Base-by-base conservation (phyloP, 2,329 filamentous ascomycete species). In the Fusarium annulatum region DNA sequence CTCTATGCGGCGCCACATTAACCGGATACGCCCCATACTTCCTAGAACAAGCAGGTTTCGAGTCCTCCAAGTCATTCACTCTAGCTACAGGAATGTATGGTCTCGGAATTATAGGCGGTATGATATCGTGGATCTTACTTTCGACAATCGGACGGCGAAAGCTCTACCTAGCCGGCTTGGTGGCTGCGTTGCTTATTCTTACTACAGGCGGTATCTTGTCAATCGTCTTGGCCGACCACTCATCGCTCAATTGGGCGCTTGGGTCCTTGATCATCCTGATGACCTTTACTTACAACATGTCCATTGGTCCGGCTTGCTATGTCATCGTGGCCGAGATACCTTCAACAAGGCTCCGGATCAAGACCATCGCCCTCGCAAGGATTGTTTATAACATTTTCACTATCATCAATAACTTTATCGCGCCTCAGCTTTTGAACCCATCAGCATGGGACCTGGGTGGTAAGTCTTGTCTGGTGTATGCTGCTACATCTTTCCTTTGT, bases 11-110 rank as follows among this genome's bases (percentile, higher is more conserved):
- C 5, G 61, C 41, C 15, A 43, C 60, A 2, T 39, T 73, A 16
- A 73, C 52, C 0, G 57, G 56, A 7, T 72, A 73, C 23, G 65
- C 65, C 2, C 45, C 81, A 1, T 85, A 84, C 74, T 85, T 85
- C 68, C 82, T 84, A 72, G 76, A 81, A 42, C 82, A 84, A 63
- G 79, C 83, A 3, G 84, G 85, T 48, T 78, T 85, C 36, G 64
- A 77, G n/a, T 72, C 80, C 28, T 69, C 75, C 3, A 75, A 80
- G 11, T 81, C 82, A 0, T 85, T 83, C 66, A 80, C 77, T 46
- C 78, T 86, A 53, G 77, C 79, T 21, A 75, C 84, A 14, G 81
- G 79, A 5, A 81, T 81, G 51, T 82, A 80, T 16, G 79, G 78
- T 15, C 78, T 85, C 36, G 84, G 81, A 10, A 82, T 85, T 33